A percentile compares a stretch with the other conserved stretches of the same genome.
phyloP scores from a whole-genome alignment of 495 filamentous ascomycete genomes.

The Aspergillus bertholletiae region DNA sequence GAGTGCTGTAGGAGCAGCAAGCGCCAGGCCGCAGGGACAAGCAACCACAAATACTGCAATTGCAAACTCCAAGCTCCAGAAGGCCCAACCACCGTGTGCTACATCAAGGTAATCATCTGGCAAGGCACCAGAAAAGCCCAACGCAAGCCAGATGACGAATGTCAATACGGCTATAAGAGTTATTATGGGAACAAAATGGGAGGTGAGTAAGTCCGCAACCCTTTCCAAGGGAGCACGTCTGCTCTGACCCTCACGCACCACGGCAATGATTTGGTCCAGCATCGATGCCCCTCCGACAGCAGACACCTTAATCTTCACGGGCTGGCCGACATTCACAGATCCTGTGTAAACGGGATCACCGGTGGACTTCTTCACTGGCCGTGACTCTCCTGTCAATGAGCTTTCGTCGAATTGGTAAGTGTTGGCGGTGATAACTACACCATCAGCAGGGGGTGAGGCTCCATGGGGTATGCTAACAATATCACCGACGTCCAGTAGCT shows the following conservation, averaged over 20 bases:
- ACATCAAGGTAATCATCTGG: constrained; percentile 63
- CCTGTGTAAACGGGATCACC: constrained; percentile 80
- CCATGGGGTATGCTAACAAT: constrained; percentile 73
- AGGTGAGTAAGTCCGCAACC: constrained; percentile 77
- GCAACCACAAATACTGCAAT: constrained; percentile 95
- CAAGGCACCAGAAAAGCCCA: constrained; percentile 67
- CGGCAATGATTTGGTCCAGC: constrained; percentile 86
- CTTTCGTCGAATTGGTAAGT: constrained; percentile 80
- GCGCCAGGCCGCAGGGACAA: constrained; percentile 88
- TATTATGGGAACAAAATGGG: constrained; percentile 86
- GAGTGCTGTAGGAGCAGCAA: constrained; percentile 89
- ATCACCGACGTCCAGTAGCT: constrained; percentile 81
- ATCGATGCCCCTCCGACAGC: constrained; percentile 74
- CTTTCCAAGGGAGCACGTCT: constrained; percentile 83
- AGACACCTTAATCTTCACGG: constrained; percentile 67
- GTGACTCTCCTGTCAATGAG: constrained; percentile 85
- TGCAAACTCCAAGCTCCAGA: constrained; percentile 87
- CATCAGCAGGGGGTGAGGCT: constrained; percentile 82
- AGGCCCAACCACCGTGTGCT: constrained; percentile 72
- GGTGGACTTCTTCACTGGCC: constrained; percentile 62
- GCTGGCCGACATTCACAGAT: constrained; percentile 75
- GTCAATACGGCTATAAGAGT: constrained; percentile 77
- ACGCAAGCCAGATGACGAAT: constrained; percentile 76
- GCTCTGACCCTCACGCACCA: constrained; percentile 88
- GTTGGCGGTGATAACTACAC: constrained; percentile 57